phyloP scores from a whole-genome alignment of 495 filamentous ascomycete species.

The Sphaerosporella brunnea region DNA sequence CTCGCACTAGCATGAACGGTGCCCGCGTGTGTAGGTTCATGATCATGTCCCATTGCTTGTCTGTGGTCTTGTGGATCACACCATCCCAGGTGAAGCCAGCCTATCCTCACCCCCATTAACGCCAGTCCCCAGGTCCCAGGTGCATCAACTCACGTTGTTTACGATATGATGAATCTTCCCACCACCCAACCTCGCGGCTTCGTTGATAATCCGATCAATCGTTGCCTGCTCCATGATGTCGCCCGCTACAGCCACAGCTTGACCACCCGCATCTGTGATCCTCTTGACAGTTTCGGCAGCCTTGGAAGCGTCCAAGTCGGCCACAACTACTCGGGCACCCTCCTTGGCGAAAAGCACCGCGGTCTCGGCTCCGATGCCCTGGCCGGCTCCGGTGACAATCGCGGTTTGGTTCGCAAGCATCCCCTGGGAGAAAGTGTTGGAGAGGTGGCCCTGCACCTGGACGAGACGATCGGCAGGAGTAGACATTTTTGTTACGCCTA shows the following conservation, averaged over 20 bases:
- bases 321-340: slow-evolving; percentile 63
- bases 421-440: slow-evolving; percentile 50
- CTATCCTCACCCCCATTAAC: slow-evolving; percentile 2
- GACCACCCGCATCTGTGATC: slow-evolving; percentile 46
- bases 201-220: slow-evolving; percentile 49
- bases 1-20: slow-evolving; percentile 65
- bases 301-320: slow-evolving; percentile 64
- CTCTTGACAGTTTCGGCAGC: slow-evolving; percentile 40
- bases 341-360: slow-evolving; percentile 70
- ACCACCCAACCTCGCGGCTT: slow-evolving; percentile 56
- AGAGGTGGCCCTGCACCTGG: slow-evolving; percentile 55
- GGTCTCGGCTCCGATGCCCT: slow-evolving; percentile 75
- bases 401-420: slow-evolving; percentile 62
- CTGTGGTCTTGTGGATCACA: slow-evolving; percentile 80
- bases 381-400: slow-evolving; percentile 74
- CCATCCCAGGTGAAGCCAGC: slow-evolving; percentile 61
- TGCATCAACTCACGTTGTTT: slow-evolving; percentile 42
- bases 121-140: background rate
- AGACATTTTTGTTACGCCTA: too few relatives aligned
- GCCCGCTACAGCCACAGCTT: slow-evolving; percentile 51
- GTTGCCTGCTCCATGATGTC: slow-evolving; percentile 53
- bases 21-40: slow-evolving; percentile 61
- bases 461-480: slow-evolving; percentile 40
- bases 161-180: slow-evolving; percentile 81
- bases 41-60: slow-evolving; percentile 84